Evolutionary conservation across 495 filamentous ascomycete genomes (phyloP).

Genomic region (Amorphotheca resinae): DNA sequence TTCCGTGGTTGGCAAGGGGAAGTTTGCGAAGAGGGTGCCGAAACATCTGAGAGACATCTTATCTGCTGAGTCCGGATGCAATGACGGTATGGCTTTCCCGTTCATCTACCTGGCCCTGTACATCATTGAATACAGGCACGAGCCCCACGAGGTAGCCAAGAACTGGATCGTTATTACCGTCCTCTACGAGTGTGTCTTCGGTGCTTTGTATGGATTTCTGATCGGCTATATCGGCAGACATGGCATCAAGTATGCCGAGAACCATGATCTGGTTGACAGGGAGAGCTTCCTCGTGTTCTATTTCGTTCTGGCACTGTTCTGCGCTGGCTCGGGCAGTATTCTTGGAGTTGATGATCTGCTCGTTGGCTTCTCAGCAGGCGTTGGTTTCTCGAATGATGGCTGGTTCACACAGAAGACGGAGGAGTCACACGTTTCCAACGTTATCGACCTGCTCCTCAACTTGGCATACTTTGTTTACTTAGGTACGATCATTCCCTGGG

Average conservation of each 20-base stretch:
- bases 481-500: conserved; percentile 94
- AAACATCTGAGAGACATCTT: conserved; percentile 93
- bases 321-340: conserved; percentile 84
- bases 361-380: conserved; percentile 87
- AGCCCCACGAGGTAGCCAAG: conserved; percentile 55
- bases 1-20: conserved; percentile 96
- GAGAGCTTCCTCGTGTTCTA: conserved; percentile 99
- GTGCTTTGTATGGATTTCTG: conserved; percentile 75
- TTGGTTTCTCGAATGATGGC: conserved; percentile 97
- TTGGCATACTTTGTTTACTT: conserved; percentile 97
- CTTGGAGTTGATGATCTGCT: conserved; percentile 93
- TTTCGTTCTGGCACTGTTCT: conserved; percentile 93
- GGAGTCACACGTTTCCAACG: conserved; percentile 97
- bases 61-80: conserved; percentile 96
- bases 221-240: conserved; percentile 85
- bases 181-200: conserved; percentile 92
- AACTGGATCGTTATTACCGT: conserved; percentile 89
- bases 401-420: conserved; percentile 99
- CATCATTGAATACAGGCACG: conserved; percentile 63
- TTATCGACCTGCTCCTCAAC: conserved; percentile 95
- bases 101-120: conserved; percentile 93
- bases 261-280: conserved; percentile 76
- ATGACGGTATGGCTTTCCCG: conserved; percentile 99
- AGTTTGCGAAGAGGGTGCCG: conserved; percentile 93
- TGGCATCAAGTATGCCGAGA: conserved; percentile 81